Evolutionary conservation across 148 eudicot genomes (phyloP).

Genomic region (Talinum fruticosum): DNA sequence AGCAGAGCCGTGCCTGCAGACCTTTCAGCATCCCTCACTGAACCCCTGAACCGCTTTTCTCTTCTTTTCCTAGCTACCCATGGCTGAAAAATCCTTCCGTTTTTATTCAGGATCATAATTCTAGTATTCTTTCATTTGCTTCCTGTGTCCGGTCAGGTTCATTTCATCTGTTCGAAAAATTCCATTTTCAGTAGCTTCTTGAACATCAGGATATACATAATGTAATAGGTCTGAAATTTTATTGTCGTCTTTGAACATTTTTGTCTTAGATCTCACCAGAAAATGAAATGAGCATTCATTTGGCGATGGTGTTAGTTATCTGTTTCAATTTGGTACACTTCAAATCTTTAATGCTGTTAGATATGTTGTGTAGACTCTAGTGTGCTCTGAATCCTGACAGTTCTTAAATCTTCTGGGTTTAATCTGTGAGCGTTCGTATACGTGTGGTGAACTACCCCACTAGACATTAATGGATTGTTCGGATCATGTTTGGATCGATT

Average conservation of each 20-base stretch:
- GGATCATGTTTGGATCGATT: too few relatives aligned
- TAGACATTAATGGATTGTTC: too few relatives aligned
- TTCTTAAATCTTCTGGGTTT: too few relatives aligned
- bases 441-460: too few relatives aligned
- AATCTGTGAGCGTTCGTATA: too few relatives aligned
- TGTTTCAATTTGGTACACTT: too few relatives aligned
- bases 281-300: not conserved
- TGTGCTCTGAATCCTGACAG: too few relatives aligned
- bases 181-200: too few relatives aligned
- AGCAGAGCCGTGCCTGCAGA: slow-evolving; percentile 44
- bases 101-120: not conserved
- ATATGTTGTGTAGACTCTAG: too few relatives aligned
- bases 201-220: not conserved
- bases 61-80: not conserved
- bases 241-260: not conserved
- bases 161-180: not conserved
- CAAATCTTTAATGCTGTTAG: too few relatives aligned
- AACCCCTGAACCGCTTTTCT: not conserved
- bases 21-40: slow-evolving; percentile 29
- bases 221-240: not conserved
- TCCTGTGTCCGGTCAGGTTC: not conserved
- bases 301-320: too few relatives aligned
- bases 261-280: not conserved
- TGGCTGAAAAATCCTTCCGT: not conserved
- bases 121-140: not conserved